Conservation (phyloP, 306 rosid species). For the Fragaria vesca region DNA sequence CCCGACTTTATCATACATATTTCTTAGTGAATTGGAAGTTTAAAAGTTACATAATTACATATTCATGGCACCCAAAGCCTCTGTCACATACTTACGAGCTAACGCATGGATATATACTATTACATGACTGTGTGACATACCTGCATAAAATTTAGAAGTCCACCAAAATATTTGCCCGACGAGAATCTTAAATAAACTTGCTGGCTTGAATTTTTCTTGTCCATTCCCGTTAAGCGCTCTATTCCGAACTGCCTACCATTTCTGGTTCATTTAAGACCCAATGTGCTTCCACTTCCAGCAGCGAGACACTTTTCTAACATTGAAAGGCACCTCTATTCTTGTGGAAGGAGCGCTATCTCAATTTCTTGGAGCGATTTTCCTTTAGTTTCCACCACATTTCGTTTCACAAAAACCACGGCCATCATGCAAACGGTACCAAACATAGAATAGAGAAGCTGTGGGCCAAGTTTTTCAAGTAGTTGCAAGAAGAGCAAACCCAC, state of each 20-base stretch:
- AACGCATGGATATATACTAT: neutral
- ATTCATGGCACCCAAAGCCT: neutral
- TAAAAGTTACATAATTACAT: neutral
- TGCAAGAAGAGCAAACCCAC: slow-evolving; percentile 90
- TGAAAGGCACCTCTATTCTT: slow-evolving; percentile 44
- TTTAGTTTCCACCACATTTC: slow-evolving; percentile 90
- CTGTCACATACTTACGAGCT: neutral
- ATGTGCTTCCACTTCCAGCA: slow-evolving; percentile 1
- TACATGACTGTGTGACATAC: neutral
- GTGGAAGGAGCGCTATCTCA: slow-evolving; percentile 94
- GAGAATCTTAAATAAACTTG: neutral
- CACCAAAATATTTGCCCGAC: neutral
- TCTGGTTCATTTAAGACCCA: neutral
- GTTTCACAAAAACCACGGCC: slow-evolving; percentile 81
- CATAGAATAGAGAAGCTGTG: slow-evolving; percentile 72
- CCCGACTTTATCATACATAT: neutral
- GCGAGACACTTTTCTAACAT: neutral
- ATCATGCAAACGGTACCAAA: slow-evolving; percentile 68
- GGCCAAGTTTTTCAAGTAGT: slow-evolving; percentile 75
- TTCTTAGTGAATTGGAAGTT: neutral
- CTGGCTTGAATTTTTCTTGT: too few relatives aligned
- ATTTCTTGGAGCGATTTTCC: slow-evolving; percentile 97
- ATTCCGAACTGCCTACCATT: neutral
- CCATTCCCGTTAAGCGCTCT: neutral
- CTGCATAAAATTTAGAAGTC: neutral